phyloP scores from a whole-genome alignment of 805 yeast species.

The Pichia eremophila region DNA sequence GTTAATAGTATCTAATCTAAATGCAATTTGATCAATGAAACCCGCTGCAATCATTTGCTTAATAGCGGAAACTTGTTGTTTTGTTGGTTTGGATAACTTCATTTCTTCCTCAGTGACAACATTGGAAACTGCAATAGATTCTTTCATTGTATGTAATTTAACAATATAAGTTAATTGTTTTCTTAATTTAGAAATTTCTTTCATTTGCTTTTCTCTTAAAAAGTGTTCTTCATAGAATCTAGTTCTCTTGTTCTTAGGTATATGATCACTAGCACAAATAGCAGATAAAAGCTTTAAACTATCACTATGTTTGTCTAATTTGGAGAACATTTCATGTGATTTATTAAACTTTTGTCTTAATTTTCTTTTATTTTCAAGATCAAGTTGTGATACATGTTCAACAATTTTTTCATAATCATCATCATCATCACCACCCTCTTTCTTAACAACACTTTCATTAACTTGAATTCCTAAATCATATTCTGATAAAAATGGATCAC shows the following conservation, averaged over 20 bases:
- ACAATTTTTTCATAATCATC: slow-evolving; percentile 24
- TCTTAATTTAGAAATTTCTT: slow-evolving; percentile 74
- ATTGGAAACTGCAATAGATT: slow-evolving; percentile 43
- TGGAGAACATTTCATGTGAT: slow-evolving; percentile 51
- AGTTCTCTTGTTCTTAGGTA: slow-evolving; percentile 37
- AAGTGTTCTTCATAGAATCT: slow-evolving; percentile 53
- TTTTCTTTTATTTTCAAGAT: slow-evolving; percentile 31
- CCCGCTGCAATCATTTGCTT: slow-evolving; percentile 93
- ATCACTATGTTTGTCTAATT: slow-evolving; percentile 68
- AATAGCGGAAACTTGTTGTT: slow-evolving; percentile 61
- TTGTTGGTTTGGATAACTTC: slow-evolving; percentile 58
- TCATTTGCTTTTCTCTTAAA: slow-evolving; percentile 71
- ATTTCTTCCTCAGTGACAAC: slow-evolving; percentile 31
- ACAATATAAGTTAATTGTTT: slow-evolving; percentile 73
- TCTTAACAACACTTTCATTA: slow-evolving; percentile 18
- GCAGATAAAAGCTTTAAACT: slow-evolving; percentile 67
- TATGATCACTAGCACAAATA: slow-evolving; percentile 80
- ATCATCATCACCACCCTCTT: slow-evolving; percentile 28
- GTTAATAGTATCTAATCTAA: slow-evolving; percentile 67
- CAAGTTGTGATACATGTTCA: slow-evolving; percentile 27
- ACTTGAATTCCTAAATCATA: slow-evolving; percentile 54
- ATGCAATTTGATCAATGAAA: slow-evolving; percentile 81
- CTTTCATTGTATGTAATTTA: slow-evolving; percentile 51
- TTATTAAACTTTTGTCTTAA: slow-evolving; percentile 44
- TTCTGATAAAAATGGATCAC: slow-evolving; percentile 78